phyloP scores from a whole-genome alignment of 495 filamentous ascomycete species.

The Poronia punctata region DNA sequence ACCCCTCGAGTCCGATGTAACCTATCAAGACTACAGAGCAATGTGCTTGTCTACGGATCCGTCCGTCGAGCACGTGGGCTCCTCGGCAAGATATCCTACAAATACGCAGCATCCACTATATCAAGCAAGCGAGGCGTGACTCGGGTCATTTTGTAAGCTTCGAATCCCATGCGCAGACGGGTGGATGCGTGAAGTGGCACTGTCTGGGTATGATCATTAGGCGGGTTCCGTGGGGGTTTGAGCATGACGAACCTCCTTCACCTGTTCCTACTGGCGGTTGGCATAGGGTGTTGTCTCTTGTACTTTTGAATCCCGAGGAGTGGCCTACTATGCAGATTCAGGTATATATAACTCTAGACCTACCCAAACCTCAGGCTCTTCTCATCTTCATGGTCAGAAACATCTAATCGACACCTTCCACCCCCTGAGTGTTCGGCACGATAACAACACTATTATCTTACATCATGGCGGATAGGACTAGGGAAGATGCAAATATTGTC shows the following conservation, averaged over 20 bases:
- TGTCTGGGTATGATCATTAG: conserved; percentile 1
- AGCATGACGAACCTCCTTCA: too few relatives aligned
- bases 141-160: neutral
- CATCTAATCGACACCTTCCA: neutral
- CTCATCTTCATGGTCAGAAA: conserved; percentile 1
- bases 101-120: conserved; percentile 1
- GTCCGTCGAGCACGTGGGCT: conserved; percentile 5
- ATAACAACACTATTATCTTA: neutral
- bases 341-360: too few relatives aligned
- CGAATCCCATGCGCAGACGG: neutral
- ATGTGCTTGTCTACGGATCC: conserved; percentile 1
- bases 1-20: neutral
- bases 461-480: neutral
- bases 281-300: too few relatives aligned
- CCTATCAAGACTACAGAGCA: conserved; percentile 5
- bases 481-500: neutral
- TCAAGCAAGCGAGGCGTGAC: conserved; percentile 1
- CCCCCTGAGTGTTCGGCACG: neutral
- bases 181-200: conserved; percentile 4
- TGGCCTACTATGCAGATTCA: too few relatives aligned
- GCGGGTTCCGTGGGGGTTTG: too few relatives aligned
- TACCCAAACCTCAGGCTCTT: neutral
- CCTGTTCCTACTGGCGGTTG: too few relatives aligned
- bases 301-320: too few relatives aligned
- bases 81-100: neutral